Conservation (phyloP, 805 yeast genomes). For the Candida pini region DNA sequence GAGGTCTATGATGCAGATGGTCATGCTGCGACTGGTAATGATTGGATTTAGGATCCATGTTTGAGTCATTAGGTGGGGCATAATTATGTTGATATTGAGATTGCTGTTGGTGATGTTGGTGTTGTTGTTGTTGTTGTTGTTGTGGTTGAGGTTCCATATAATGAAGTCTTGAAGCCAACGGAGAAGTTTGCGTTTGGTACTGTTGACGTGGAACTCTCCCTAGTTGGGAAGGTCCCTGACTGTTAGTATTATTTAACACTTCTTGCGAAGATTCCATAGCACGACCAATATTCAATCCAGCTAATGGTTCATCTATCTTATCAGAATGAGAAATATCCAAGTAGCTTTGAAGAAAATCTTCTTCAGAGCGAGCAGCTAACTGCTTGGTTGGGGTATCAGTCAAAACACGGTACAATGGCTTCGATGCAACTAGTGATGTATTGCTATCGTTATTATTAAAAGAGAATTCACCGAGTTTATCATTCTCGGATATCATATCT, state of each 20-base stretch:
- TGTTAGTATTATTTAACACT: not conserved
- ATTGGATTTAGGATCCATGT: too few relatives aligned
- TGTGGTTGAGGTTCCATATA: not conserved
- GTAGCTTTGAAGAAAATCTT: constrained; percentile 7
- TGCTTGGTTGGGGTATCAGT: constrained; percentile 5
- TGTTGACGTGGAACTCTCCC: not conserved
- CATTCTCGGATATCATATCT: too few relatives aligned
- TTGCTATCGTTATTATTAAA: constrained; percentile 16
- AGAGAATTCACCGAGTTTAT: constrained; percentile 25
- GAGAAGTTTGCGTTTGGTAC: too few relatives aligned
- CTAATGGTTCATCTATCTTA: constrained; percentile 1
- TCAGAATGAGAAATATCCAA: constrained; percentile 1
- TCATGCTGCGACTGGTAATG: too few relatives aligned
- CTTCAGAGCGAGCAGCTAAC: not conserved
- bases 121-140: not conserved
- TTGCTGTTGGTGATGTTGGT: not conserved
- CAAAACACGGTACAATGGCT: constrained; percentile 11
- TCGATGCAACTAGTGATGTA: constrained; percentile 7
- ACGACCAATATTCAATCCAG: constrained; percentile 9
- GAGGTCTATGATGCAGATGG: too few relatives aligned
- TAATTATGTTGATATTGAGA: too few relatives aligned
- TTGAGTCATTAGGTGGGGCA: too few relatives aligned
- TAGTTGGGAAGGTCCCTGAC: not conserved
- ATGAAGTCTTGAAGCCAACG: too few relatives aligned
- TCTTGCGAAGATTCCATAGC: too few relatives aligned